Base-by-base conservation (phyloP, 345 rosid genomes). In the Eucalyptus pauciflora region DNA sequence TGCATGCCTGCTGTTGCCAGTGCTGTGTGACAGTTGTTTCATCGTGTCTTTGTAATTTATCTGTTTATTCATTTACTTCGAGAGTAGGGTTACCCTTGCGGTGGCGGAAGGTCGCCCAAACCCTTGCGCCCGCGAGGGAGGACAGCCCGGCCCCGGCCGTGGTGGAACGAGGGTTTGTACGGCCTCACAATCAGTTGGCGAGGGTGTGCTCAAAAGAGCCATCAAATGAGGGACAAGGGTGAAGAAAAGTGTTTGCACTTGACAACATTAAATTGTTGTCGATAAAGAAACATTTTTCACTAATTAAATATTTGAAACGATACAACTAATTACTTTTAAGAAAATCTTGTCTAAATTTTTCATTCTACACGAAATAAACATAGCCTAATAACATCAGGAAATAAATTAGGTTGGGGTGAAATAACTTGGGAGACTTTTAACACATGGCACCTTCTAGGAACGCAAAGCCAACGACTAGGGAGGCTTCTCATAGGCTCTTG, bases 351-450 rank as follows among this genome's bases (percentile, higher is more conserved):
- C 3, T 5, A 67, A 31, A 16, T 16, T 4, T 15, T 67, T 16
- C 12, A 67, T 15, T 8, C 18, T 31, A 31, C 37, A 8, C 6
- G 10, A 52, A 18, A 31, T 76, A 67, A 15, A 16, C 3, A 31
- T 1, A 52, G 10, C 24, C 13, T 16, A 71, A 33, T 17, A 33
- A 17, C 7, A 3, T 9, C 11, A 33, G 0, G 4, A 18, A 17
- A 71, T 17, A 18, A 20, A 33, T 3, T 3, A 33, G 81, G 45
- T 10, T 33, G 45, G 45, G 80, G 25, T 33, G 20, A 4, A 33
- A 33, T 17, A 33, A 33, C 41, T 71, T 33, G 81, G 13, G 25
- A 11, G 45, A 33, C 45, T 33, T 33, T 33, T 18, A 33, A 71
- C 81, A 71, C 41, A 1, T 33, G 13, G 45, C 45, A 2, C 13